Conservation (phyloP, 2,329 filamentous ascomycete genomes). For the Ceratocystis albifundus region DNA sequence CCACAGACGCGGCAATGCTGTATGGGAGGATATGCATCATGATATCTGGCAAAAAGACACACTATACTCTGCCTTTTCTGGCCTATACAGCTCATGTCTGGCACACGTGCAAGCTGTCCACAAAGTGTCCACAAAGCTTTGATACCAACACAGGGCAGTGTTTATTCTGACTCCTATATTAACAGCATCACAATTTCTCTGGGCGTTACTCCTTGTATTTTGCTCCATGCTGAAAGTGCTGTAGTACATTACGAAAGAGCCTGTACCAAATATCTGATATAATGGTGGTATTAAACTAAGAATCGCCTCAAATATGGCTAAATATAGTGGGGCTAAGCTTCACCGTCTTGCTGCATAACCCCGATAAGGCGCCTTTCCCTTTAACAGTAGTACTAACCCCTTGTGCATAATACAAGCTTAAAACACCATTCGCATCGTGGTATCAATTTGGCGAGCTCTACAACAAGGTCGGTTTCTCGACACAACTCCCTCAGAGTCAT, state of each 20-base stretch:
- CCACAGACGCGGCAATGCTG: not conserved
- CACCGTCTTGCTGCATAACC: constrained; percentile 7
- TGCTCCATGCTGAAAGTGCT: too few relatives aligned
- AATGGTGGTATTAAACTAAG: too few relatives aligned
- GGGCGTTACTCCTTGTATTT: too few relatives aligned
- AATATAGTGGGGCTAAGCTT: not conserved
- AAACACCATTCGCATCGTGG: constrained; percentile 9
- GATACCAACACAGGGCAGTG: not conserved
- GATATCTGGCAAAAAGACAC: not conserved
- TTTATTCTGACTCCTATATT: too few relatives aligned
- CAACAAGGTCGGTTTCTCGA: not conserved
- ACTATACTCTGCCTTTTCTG: not conserved
- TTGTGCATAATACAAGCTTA: not conserved
- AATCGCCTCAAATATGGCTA: too few relatives aligned
- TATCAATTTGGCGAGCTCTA: not conserved
- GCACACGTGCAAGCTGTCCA: not conserved
- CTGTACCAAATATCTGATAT: too few relatives aligned
- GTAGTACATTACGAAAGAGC: too few relatives aligned
- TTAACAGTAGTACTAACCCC: not conserved
- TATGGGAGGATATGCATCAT: not conserved
- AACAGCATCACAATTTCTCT: too few relatives aligned
- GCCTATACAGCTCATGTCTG: too few relatives aligned
- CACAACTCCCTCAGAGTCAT: not conserved
- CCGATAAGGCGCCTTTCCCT: not conserved
- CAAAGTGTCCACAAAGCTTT: not conserved